Percentiles rank a stretch among this genome's conserved stretches.
These are phyloP conservation scores for Trypanosoma rangeli DNA, from an alignment of 208 protist species.

Conservation along the genomic window DNA sequence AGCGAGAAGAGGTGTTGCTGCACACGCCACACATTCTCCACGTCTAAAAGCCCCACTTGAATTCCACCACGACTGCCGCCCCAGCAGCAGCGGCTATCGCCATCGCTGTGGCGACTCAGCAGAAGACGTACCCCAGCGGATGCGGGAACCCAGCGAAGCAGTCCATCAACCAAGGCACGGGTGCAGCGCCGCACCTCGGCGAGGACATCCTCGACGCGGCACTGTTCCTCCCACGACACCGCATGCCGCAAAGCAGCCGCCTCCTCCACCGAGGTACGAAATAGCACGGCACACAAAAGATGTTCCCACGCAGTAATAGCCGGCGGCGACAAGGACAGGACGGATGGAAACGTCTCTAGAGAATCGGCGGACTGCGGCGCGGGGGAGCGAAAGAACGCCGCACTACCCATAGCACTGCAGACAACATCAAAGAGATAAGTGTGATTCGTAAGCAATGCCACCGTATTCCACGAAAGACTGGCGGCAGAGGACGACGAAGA, in stretches of 20 bases:
- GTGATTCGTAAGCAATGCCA: neutral
- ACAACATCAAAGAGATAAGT: constrained; percentile 11
- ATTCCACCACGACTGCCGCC: neutral
- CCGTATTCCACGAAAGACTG: constrained; percentile 6
- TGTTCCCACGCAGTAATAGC: constrained; percentile 10
- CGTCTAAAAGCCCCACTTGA: constrained; percentile 2
- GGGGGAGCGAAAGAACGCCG: neutral
- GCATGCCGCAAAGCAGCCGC: neutral
- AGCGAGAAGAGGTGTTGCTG: constrained; percentile 6
- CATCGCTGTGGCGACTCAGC: neutral
- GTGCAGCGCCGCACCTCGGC: constrained; percentile 1
- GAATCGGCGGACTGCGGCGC: neutral
- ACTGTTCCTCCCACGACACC: neutral
- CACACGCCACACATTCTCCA: constrained; percentile 9
- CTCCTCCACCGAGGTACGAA: neutral
- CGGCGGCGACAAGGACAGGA: neutral
- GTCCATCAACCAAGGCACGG: constrained; percentile 2
- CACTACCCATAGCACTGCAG: neutral
- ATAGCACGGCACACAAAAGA: constrained; percentile 3
- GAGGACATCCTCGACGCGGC: neutral
- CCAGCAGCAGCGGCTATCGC: neutral
- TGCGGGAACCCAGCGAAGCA: constrained; percentile 19
- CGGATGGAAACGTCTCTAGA: neutral
- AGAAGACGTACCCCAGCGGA: constrained; percentile 7
- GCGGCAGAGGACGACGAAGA: too few species aligned